Percentiles rank a stretch among this genome's conserved stretches.
Evolutionary conservation across 2,329 filamentous ascomycete genomes (phyloP).

Genomic region (Hypoxylon sp.): DNA sequence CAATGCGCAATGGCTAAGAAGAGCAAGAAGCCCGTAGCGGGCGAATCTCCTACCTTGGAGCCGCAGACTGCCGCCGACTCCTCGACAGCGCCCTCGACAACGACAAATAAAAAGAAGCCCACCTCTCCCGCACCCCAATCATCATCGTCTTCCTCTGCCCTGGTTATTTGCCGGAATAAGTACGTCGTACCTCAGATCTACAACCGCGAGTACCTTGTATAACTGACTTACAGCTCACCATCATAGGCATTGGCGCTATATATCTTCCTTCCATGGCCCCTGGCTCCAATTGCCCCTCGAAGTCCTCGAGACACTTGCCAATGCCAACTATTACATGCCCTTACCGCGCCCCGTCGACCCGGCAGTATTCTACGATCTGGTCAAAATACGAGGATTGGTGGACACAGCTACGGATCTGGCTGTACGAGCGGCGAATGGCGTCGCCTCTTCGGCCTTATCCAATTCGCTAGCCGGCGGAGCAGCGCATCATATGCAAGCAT

Average conservation of each 20-base stretch:
- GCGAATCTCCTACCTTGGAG: slow-evolving; percentile 48
- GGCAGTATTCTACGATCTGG: slow-evolving; percentile 84
- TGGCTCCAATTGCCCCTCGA: slow-evolving; percentile 87
- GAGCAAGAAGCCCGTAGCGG: slow-evolving; percentile 58
- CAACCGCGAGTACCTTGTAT: not conserved
- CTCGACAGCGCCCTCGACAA: slow-evolving; percentile 45
- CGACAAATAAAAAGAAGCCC: slow-evolving; percentile 44
- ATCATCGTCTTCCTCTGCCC: slow-evolving; percentile 62
- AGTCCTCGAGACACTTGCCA: slow-evolving; percentile 82
- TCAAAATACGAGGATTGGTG: slow-evolving; percentile 84
- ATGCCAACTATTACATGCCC: slow-evolving; percentile 83
- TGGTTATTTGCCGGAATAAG: slow-evolving; percentile 78
- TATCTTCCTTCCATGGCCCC: slow-evolving; percentile 85
- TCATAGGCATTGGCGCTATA: slow-evolving; percentile 84
- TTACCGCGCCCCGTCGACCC: slow-evolving; percentile 84
- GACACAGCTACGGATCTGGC: slow-evolving; percentile 85
- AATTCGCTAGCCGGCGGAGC: slow-evolving; percentile 63
- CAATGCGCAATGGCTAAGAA: slow-evolving; percentile 63
- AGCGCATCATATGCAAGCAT: slow-evolving; percentile 55
- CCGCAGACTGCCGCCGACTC: slow-evolving; percentile 44
- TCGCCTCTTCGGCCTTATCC: slow-evolving; percentile 75
- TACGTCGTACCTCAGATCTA: slow-evolving; percentile 59
- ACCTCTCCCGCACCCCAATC: slow-evolving; percentile 41
- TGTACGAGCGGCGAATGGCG: slow-evolving; percentile 81
- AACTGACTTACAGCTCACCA: slow-evolving; percentile 39